A percentile compares a stretch with the other conserved stretches of the same genome.
Conservation (phyloP, 805 yeast species). For the Schwanniomyces yamadae region DNA sequence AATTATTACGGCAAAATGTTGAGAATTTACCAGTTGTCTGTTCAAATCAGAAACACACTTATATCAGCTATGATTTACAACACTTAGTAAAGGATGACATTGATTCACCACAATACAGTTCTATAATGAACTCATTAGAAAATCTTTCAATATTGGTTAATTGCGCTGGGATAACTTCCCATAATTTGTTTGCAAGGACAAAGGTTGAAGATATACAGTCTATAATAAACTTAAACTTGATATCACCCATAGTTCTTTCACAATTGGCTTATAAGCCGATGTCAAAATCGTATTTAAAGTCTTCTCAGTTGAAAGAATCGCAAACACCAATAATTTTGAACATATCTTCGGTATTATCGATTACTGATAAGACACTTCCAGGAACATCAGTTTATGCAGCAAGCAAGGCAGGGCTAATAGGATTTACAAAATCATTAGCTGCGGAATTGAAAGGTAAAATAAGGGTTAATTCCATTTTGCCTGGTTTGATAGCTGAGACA, state of each 20-base stretch:
- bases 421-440: conserved; percentile 60
- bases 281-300: conserved; percentile 32
- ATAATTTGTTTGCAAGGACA: conserved; percentile 47
- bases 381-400: conserved; percentile 72
- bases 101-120: conserved; percentile 12
- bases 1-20: conserved; percentile 27
- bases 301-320: conserved; percentile 13
- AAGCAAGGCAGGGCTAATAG: conserved; percentile 66
- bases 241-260: conserved; percentile 60
- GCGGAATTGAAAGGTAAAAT: conserved; percentile 56
- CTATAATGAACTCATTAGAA: conserved; percentile 25
- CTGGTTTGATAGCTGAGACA: conserved; percentile 67
- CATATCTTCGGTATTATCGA: conserved; percentile 63
- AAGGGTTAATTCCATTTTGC: conserved; percentile 63
- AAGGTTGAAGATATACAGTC: conserved; percentile 38
- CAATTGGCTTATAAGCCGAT: conserved; percentile 52
- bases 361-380: conserved; percentile 30
- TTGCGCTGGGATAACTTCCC: conserved; percentile 67
- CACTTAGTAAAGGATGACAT: conserved; percentile 13
- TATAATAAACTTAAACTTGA: conserved; percentile 55
- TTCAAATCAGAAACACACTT: conserved; percentile 27
- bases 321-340: conserved; percentile 52
- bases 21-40: conserved; percentile 12
- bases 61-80: conserved; percentile 33
- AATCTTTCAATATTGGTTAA: conserved; percentile 52